Evolutionary conservation across 2,329 filamentous ascomycete species (phyloP).

Genomic region (Hypoxylon sp.): DNA sequence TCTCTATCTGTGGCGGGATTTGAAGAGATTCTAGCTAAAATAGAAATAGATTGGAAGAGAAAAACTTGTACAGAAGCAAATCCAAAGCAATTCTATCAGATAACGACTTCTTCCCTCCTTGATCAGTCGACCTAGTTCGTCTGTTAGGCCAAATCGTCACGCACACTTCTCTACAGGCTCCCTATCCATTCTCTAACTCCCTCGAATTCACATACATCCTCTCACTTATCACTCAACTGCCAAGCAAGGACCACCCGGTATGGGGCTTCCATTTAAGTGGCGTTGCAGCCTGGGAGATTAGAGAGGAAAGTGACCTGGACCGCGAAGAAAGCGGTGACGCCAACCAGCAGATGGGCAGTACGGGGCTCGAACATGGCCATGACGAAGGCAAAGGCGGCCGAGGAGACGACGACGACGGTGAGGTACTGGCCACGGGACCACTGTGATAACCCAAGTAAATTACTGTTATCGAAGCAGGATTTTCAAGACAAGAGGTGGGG

Average conservation of each 20-base stretch:
- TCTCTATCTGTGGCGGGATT: neutral
- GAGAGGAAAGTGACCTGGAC: slow-evolving; percentile 39
- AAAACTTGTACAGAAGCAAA: neutral
- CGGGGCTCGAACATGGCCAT: slow-evolving; percentile 34
- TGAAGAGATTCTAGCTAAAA: neutral
- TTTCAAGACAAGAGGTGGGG: too few species aligned
- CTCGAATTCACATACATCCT: neutral
- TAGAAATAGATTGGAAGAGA: neutral
- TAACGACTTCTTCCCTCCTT: too few species aligned
- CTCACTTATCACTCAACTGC: neutral
- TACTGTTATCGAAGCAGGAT: neutral
- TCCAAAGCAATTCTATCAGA: neutral
- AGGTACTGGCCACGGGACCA: slow-evolving; percentile 27
- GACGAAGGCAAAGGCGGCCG: slow-evolving; percentile 29
- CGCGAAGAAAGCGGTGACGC: slow-evolving; percentile 41
- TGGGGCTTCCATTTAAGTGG: neutral
- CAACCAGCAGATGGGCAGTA: slow-evolving; percentile 34
- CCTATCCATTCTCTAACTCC: neutral
- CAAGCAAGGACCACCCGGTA: neutral
- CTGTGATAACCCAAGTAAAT: neutral
- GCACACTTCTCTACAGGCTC: neutral
- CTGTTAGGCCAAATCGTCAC: too few species aligned
- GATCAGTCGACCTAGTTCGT: too few species aligned
- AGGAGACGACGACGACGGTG: slow-evolving; percentile 29
- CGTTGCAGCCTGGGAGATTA: slow-evolving; percentile 18